These are phyloP conservation scores for Nemania sp. DNA, from an alignment of 2,329 filamentous ascomycete species.

Conservation along the genomic window DNA sequence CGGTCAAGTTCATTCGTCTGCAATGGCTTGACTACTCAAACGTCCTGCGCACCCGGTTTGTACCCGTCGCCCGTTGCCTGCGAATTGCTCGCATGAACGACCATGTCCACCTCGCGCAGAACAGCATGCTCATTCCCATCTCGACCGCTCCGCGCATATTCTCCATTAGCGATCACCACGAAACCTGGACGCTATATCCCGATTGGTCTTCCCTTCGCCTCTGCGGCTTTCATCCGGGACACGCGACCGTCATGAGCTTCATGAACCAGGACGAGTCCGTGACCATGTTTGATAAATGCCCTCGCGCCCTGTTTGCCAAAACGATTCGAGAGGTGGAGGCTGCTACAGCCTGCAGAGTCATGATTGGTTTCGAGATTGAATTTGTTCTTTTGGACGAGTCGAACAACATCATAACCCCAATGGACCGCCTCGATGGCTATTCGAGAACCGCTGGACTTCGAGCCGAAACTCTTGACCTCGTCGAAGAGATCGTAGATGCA, in stretches of 20 bases:
- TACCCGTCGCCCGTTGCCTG: conserved; percentile 5
- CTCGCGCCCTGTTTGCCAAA: background rate
- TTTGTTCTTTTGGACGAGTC: conserved; percentile 10
- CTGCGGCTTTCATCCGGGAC: conserved; percentile 2
- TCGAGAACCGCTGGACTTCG: conserved; percentile 13
- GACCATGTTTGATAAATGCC: conserved; percentile 10
- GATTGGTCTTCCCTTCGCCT: conserved; percentile 13
- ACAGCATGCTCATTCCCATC: conserved; percentile 14
- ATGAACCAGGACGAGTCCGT: conserved; percentile 1
- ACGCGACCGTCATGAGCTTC: conserved; percentile 10
- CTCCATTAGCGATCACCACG: conserved; percentile 2
- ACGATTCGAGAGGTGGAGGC: background rate
- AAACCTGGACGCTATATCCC: conserved; percentile 5
- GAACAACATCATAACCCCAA: background rate
- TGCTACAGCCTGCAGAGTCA: background rate
- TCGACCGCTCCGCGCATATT: conserved; percentile 4
- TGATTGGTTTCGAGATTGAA: conserved; percentile 19
- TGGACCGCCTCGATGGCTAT: conserved; percentile 7
- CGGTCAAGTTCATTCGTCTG: conserved; percentile 2
- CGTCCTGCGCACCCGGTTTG: conserved; percentile 9
- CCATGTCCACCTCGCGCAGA: background rate
- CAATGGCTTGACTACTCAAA: conserved; percentile 20
- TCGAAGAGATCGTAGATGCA: conserved; percentile 12
- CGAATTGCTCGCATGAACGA: background rate
- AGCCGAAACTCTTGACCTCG: conserved; percentile 1